These are phyloP conservation scores for Centaurea solstitialis DNA, from an alignment of 129 eudicot genomes.

Conservation along the genomic window DNA sequence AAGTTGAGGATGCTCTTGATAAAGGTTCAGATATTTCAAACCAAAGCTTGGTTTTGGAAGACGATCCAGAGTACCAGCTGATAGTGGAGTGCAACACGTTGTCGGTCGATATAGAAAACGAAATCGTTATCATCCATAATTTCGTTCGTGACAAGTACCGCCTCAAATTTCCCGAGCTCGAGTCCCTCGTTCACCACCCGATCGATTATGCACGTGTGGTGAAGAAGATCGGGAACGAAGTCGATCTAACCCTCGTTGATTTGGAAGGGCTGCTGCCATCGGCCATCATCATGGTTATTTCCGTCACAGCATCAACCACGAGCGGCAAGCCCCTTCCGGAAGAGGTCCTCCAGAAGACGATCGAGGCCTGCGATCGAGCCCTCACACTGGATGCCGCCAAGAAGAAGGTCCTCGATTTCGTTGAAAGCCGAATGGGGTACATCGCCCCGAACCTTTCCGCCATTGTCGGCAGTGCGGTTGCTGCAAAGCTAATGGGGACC, in stretches of 20 bases:
- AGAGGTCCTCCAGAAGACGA: slow-evolving; percentile 69
- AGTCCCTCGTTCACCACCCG: slow-evolving; percentile 93
- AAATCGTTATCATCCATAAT: slow-evolving; percentile 78
- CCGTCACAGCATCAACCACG: slow-evolving; percentile 91
- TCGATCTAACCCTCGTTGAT: slow-evolving; percentile 82
- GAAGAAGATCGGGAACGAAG: slow-evolving; percentile 83
- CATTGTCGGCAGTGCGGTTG: slow-evolving; percentile 90
- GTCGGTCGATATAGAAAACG: slow-evolving; percentile 94
- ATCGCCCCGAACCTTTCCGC: slow-evolving; percentile 93
- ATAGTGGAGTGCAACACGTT: slow-evolving; percentile 92
- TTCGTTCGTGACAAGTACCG: slow-evolving; percentile 92
- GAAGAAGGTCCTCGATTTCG: slow-evolving; percentile 87
- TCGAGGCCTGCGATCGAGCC: slow-evolving; percentile 92
- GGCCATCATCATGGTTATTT: slow-evolving; percentile 85
- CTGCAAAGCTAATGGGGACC: slow-evolving; percentile 90
- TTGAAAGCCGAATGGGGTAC: slow-evolving; percentile 85
- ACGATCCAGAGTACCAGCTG: slow-evolving; percentile 93
- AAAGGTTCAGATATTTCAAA: slow-evolving; percentile 57
- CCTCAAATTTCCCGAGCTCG: slow-evolving; percentile 85
- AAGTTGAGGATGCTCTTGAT: slow-evolving; percentile 84
- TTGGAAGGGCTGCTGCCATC: slow-evolving; percentile 87
- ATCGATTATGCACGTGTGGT: slow-evolving; percentile 96
- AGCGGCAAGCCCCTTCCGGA: slow-evolving; percentile 90
- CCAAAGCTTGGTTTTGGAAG: slow-evolving; percentile 72
- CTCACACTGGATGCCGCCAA: slow-evolving; percentile 75